Evolutionary conservation across 805 yeast genomes (phyloP).

Genomic region (Teunomyces aglyptinius): DNA sequence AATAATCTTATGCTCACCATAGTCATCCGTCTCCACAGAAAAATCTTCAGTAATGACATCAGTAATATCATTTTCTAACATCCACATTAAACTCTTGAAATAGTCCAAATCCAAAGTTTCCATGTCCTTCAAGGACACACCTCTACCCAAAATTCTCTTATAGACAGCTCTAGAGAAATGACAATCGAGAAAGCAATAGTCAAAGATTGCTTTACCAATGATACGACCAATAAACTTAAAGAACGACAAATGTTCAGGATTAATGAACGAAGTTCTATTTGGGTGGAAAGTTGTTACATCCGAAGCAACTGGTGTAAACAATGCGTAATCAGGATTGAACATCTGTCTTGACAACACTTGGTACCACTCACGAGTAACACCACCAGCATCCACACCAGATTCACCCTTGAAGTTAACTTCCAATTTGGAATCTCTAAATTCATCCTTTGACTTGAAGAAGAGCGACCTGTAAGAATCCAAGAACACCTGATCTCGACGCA

Average conservation of each 20-base stretch:
- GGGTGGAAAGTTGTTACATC: slow-evolving; percentile 96
- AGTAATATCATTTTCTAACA: slow-evolving; percentile 94
- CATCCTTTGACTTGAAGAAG: slow-evolving; percentile 74
- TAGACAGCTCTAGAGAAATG: slow-evolving; percentile 95
- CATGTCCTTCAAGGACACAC: slow-evolving; percentile 88
- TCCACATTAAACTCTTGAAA: slow-evolving; percentile 91
- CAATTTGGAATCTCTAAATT: slow-evolving; percentile 67
- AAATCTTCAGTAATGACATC: slow-evolving; percentile 94
- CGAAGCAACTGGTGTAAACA: slow-evolving; percentile 86
- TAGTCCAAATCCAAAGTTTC: slow-evolving; percentile 91
- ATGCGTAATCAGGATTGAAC: slow-evolving; percentile 93
- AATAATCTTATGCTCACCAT: slow-evolving; percentile 81
- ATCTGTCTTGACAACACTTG: slow-evolving; percentile 91
- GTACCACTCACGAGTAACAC: slow-evolving; percentile 96
- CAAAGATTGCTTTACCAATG: slow-evolving; percentile 91
- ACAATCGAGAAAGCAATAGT: slow-evolving; percentile 82
- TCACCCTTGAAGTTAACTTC: slow-evolving; percentile 89
- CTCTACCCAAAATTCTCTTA: slow-evolving; percentile 74
- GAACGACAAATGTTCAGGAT: slow-evolving; percentile 89
- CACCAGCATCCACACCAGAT: slow-evolving; percentile 98
- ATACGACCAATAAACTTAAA: slow-evolving; percentile 93
- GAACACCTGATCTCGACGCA: slow-evolving; percentile 88
- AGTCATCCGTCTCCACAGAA: slow-evolving; percentile 89
- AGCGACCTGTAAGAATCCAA: slow-evolving; percentile 83
- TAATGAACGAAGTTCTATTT: slow-evolving; percentile 84